Evolutionary conservation across 768 basidiomycete genomes (phyloP).

Genomic region (Macrolepiota dolichaula): DNA sequence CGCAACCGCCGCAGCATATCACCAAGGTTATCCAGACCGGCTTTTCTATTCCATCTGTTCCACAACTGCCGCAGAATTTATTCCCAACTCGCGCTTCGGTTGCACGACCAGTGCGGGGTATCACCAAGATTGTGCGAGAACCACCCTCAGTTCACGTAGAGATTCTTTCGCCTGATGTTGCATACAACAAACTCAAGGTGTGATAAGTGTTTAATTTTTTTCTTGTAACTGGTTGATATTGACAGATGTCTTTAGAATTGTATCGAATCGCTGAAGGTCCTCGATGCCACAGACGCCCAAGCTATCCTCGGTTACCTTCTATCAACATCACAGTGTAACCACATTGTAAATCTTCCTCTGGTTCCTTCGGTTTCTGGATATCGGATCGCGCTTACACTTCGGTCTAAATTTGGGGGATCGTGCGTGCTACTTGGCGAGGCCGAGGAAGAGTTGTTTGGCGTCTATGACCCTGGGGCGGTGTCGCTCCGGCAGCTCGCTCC

Average conservation of each 20-base stretch:
- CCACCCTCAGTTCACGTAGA: not conserved
- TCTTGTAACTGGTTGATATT: not conserved
- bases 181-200: not conserved
- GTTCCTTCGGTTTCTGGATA: conserved; percentile 26
- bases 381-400: conserved; percentile 13
- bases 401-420: not conserved
- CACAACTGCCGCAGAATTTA: no score
- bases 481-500: not conserved
- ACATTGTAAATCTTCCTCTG: conserved; percentile 35
- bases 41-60: no score
- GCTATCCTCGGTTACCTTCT: conserved; percentile 32
- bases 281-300: conserved; percentile 4
- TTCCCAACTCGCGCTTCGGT: no score
- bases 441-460: not conserved
- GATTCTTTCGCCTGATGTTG: conserved; percentile 2
- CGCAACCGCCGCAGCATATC: conserved; percentile 33
- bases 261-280: not conserved
- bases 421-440: conserved; percentile 26
- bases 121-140: conserved; percentile 21
- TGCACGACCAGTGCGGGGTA: no score
- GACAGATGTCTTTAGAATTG: not conserved
- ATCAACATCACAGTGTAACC: conserved; percentile 24
- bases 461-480: not conserved
- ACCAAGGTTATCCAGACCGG: no score
- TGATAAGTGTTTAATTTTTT: not conserved